These are phyloP conservation scores for Candida sphagnicola DNA, from an alignment of 805 yeast genomes.

Conservation along the genomic window DNA sequence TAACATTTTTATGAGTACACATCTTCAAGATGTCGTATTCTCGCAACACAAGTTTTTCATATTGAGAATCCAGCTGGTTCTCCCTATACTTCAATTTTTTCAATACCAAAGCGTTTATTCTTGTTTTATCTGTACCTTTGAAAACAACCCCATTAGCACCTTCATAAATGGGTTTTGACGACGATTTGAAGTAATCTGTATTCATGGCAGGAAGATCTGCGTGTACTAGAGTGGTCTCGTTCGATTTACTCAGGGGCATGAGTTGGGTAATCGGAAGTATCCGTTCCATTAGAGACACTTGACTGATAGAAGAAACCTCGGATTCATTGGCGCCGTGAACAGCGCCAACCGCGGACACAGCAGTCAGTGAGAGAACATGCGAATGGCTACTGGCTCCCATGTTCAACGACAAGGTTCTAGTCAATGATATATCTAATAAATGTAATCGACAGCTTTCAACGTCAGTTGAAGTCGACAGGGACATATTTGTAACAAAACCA, in stretches of 20 bases:
- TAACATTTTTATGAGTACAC: constrained; percentile 26
- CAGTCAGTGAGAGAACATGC: too few species aligned
- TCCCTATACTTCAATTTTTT: constrained; percentile 25
- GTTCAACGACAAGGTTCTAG: too few species aligned
- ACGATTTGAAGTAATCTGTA: constrained; percentile 19
- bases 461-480: neutral
- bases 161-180: constrained; percentile 33
- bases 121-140: constrained; percentile 24
- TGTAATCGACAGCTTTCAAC: neutral
- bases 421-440: neutral
- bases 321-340: too few species aligned
- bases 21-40: constrained; percentile 27
- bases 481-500: neutral
- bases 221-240: too few species aligned
- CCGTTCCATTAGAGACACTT: too few species aligned
- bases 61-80: constrained; percentile 10
- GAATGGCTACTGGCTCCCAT: too few species aligned
- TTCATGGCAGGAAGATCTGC: constrained; percentile 12
- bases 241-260: neutral
- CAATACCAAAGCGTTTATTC: constrained; percentile 20
- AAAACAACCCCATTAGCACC: constrained; percentile 39
- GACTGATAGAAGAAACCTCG: too few species aligned
- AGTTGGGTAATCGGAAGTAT: too few species aligned
- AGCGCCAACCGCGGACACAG: too few species aligned
- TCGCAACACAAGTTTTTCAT: constrained; percentile 19